Base-by-base conservation (phyloP, 139 green algal species). In the Pleodorina starrii region DNA sequence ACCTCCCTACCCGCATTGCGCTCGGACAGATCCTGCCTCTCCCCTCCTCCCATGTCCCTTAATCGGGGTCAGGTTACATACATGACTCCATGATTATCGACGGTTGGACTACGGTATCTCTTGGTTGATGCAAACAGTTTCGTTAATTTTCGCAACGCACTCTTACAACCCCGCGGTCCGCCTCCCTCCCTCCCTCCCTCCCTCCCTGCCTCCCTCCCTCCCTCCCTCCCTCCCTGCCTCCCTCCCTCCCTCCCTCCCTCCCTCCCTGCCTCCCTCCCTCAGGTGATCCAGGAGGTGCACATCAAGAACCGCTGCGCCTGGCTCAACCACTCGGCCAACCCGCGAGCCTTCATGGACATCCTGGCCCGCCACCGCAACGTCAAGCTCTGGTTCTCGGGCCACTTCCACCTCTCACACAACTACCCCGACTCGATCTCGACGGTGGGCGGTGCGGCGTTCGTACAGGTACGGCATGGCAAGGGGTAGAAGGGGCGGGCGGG, bases 221-320 rank as follows among this genome's bases (percentile, higher is more conserved):
- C n/a, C n/a, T n/a, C n/a, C n/a, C n/a, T n/a, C n/a, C n/a, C n/a
- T n/a, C n/a, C n/a, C n/a, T n/a, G n/a, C 69, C 35, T 36, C 69
- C 35, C 35, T 1, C 69, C 5, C 12, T 16, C 69, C 69, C 5
- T n/a, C 69, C 69, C 35, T 32, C 69, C 40, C 25, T 38, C 6
- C 72, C 72, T 57, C 7, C 54, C 54, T 7, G 54, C 9, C 54
- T n/a, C 25, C 32, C 48, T 40, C 23, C 23, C 35, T 19, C 69
- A 91, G 89, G 92, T 95, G 32, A 82, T 97, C 17, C 93, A 97
- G 89, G 84, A 94, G 27, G 92, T 98, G 59, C 96, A 98, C 69
- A 95, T 98, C 46, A 97, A 97, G 92, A 98, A 98, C 88, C 85
- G 96, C 43, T 98, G 95, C 36, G 90, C 86, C 6, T 95, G 93